Percentiles rank a stretch among this genome's conserved stretches.
Conservation (phyloP, 345 rosid species). For the Populus tremula region DNA sequence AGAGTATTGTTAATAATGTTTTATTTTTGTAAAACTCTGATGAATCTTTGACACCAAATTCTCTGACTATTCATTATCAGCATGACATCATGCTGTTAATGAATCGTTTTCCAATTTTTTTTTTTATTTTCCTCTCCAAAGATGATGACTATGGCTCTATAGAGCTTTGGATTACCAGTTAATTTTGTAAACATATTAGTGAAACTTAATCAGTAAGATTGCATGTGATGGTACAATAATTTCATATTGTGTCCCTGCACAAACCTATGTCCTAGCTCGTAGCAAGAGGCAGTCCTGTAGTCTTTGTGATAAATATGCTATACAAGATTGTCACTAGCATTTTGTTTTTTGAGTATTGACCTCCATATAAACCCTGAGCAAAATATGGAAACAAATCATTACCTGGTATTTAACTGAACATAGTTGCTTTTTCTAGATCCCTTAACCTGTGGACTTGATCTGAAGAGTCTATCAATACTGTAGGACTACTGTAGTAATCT, state of each 20-base stretch:
- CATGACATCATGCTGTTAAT: too few species aligned
- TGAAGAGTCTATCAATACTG: neutral
- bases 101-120: too few species aligned
- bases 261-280: neutral
- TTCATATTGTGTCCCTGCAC: neutral
- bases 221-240: neutral
- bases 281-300: neutral
- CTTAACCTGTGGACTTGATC: neutral
- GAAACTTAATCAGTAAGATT: neutral
- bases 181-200: neutral
- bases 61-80: too few species aligned
- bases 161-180: neutral
- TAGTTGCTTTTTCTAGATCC: neutral
- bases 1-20: too few species aligned
- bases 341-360: neutral
- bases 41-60: too few species aligned
- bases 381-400: neutral
- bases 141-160: neutral
- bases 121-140: neutral
- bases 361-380: neutral
- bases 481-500: neutral
- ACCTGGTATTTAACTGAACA: neutral
- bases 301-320: neutral
- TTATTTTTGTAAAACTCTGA: too few species aligned
- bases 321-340: neutral